Conservation (phyloP, 108 stramenopile species). For the Pelagomonas calceolata region DNA sequence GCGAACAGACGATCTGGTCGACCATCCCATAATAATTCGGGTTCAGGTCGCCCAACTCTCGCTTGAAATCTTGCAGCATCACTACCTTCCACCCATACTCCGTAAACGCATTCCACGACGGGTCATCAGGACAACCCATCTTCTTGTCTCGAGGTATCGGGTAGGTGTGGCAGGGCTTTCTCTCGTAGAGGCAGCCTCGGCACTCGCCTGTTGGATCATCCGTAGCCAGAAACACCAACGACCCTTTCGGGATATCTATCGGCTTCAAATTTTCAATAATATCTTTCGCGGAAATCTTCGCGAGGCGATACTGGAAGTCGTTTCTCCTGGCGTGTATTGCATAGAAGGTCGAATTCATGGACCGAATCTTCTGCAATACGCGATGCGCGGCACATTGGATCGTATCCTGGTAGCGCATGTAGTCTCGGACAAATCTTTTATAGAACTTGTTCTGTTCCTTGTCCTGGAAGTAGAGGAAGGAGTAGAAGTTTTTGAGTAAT, state of each 20-base stretch:
- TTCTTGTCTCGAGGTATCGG: neutral
- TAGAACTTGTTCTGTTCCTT: slow-evolving; percentile 11
- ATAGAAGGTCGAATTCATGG: slow-evolving; percentile 8
- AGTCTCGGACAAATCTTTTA: slow-evolving; percentile 32
- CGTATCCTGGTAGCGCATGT: slow-evolving; percentile 30
- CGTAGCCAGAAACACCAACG: slow-evolving; percentile 11
- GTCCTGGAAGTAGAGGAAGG: slow-evolving; percentile 27
- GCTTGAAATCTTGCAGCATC: neutral
- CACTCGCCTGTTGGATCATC: slow-evolving; percentile 7
- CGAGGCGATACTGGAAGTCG: slow-evolving; percentile 42
- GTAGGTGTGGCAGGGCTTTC: neutral
- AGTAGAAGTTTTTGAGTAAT: slow-evolving; percentile 28
- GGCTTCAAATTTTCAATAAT: neutral
- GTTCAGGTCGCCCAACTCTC: slow-evolving; percentile 19
- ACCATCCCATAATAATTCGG: slow-evolving; percentile 71
- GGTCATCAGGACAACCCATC: neutral
- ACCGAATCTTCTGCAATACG: slow-evolving; percentile 9
- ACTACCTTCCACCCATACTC: neutral
- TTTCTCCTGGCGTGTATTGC: slow-evolving; percentile 38
- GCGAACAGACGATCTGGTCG: slow-evolving; percentile 66
- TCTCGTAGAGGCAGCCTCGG: neutral
- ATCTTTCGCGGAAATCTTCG: slow-evolving; percentile 18
- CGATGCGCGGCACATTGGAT: slow-evolving; percentile 36
- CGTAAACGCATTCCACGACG: neutral
- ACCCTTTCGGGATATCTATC: neutral